These are phyloP conservation scores for Andrographis paniculata DNA, from an alignment of 305 asterid species.

Conservation along the genomic window DNA sequence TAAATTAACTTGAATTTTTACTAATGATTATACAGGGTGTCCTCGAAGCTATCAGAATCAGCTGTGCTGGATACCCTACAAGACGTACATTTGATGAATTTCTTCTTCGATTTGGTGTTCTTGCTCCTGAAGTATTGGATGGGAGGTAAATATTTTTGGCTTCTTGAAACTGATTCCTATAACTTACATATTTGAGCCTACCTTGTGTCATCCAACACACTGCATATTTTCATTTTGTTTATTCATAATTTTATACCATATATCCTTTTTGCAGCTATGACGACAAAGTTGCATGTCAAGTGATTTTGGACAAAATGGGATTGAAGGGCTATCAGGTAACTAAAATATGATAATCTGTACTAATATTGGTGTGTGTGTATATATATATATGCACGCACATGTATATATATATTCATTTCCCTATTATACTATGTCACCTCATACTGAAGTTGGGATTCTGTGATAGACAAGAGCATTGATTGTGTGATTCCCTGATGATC, in stretches of 20 bases:
- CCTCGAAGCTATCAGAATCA: conserved; percentile 97
- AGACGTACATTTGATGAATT: conserved; percentile 96
- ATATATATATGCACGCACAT: not conserved
- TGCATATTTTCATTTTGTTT: too few species aligned
- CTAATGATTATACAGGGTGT: conserved; percentile 53
- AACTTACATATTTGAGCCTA: too few species aligned
- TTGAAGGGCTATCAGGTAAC: conserved; percentile 94
- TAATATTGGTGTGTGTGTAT: not conserved
- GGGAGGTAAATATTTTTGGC: conserved; percentile 62
- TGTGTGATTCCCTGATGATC: conserved; percentile 1
- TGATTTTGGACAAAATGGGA: conserved; percentile 89
- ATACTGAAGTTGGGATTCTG: not conserved
- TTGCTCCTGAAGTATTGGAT: conserved; percentile 94
- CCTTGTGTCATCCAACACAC: too few species aligned
- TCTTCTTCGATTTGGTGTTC: conserved; percentile 98
- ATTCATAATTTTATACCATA: conserved; percentile 12
- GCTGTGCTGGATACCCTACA: conserved; percentile 99
- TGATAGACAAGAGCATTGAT: not conserved
- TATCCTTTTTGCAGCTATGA: conserved; percentile 51
- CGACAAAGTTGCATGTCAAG: conserved; percentile 81
- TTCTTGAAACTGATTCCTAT: too few species aligned
- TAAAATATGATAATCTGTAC: conserved; percentile 10
- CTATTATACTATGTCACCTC: not conserved
- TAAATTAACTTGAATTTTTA: too few species aligned
- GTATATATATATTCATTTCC: too few species aligned